Conservation (phyloP, 1,284 basidiomycete species). For the Papiliotrema fonsecae region DNA sequence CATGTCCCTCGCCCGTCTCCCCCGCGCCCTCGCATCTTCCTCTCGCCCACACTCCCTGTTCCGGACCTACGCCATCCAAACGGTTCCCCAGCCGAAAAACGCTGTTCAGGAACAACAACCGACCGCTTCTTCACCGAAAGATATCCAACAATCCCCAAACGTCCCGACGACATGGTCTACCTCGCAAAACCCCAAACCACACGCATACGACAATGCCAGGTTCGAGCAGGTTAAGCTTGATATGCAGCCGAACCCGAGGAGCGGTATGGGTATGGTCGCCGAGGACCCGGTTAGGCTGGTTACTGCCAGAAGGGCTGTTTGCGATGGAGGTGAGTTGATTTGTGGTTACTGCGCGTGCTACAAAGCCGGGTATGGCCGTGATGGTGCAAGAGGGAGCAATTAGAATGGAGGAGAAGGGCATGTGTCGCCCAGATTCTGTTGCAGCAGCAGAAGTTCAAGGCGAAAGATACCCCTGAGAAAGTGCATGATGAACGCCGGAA, state of each 20-base stretch:
- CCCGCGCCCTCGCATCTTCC: not conserved
- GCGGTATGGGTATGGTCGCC: slow-evolving; percentile 83
- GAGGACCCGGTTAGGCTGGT: slow-evolving; percentile 81
- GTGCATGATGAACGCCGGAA: too few relatives aligned
- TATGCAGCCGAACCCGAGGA: slow-evolving; percentile 82
- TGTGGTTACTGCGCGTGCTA: not conserved
- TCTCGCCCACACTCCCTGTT: not conserved
- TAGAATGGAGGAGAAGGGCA: too few relatives aligned
- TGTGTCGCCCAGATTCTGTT: too few relatives aligned
- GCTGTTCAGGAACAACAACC: slow-evolving; percentile 22
- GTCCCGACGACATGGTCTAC: slow-evolving; percentile 70
- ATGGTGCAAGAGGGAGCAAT: not conserved
- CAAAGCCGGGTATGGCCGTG: not conserved
- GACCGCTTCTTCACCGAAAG: slow-evolving; percentile 14
- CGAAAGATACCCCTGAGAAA: too few relatives aligned
- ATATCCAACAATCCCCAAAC: slow-evolving; percentile 68
- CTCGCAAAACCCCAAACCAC: slow-evolving; percentile 54
- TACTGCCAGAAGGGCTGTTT: slow-evolving; percentile 73
- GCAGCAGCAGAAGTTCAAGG: too few relatives aligned
- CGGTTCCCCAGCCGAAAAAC: slow-evolving; percentile 15
- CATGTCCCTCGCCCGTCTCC: slow-evolving; percentile 6
- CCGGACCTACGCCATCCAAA: not conserved
- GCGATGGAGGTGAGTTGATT: slow-evolving; percentile 77
- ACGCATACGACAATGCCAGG: slow-evolving; percentile 45
- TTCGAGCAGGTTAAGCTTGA: slow-evolving; percentile 88